Evolutionary conservation across 2,329 filamentous ascomycete species (phyloP).

Genomic region (Parastagonospora nodorum): DNA sequence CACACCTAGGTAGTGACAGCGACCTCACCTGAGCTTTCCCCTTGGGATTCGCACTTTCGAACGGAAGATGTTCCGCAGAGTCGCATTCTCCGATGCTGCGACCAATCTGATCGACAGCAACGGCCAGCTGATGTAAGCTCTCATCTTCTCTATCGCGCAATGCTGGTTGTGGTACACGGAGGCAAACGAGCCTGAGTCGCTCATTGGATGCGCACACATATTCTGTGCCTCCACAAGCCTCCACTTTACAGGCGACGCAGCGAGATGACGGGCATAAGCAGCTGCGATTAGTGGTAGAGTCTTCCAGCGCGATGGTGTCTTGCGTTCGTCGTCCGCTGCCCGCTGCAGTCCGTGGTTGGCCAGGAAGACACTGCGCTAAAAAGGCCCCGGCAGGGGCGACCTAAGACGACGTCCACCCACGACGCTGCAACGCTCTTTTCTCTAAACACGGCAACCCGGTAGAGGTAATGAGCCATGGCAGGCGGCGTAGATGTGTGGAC

Average conservation of each 20-base stretch:
- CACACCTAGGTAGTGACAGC: too few species aligned
- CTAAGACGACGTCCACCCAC: conserved; percentile 36
- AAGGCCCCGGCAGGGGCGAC: conserved; percentile 24
- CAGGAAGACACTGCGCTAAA: conserved; percentile 18
- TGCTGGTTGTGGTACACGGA: conserved; percentile 20
- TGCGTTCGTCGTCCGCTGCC: conserved; percentile 15
- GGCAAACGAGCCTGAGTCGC: conserved; percentile 21
- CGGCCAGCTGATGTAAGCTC: conserved; percentile 15
- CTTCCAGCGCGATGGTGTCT: conserved; percentile 16
- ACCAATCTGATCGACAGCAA: background rate
- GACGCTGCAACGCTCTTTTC: conserved; percentile 27
- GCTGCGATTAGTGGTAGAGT: conserved; percentile 26
- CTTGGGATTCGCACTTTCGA: too few species aligned
- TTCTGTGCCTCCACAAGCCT: conserved; percentile 11
- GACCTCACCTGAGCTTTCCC: too few species aligned
- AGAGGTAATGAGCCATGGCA: conserved; percentile 28
- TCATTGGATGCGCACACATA: conserved; percentile 26
- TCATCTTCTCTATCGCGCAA: conserved; percentile 14
- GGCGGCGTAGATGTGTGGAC: conserved; percentile 6
- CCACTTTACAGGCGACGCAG: conserved; percentile 15
- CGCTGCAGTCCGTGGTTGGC: conserved; percentile 29
- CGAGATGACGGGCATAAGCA: conserved; percentile 38
- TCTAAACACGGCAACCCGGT: conserved; percentile 19
- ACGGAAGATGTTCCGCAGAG: conserved; percentile 1
- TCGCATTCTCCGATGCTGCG: background rate